Evolutionary conservation across 768 basidiomycete genomes (phyloP), one percentile per base, ranked within the genome.

Genomic region (Mycena rosella): DNA sequence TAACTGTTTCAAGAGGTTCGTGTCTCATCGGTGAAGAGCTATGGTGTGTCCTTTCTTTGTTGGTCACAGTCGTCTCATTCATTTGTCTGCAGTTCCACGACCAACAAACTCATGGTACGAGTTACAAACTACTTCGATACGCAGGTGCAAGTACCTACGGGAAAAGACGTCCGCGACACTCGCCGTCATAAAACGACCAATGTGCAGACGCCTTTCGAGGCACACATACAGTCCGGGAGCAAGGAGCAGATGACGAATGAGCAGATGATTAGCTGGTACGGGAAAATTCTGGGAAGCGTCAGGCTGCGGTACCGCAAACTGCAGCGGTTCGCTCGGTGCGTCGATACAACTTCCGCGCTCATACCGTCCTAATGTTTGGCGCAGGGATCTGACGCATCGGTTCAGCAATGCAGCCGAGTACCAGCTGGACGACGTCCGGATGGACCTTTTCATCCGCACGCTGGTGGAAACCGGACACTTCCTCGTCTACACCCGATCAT

Each of bases 351-450:
- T 32, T 40, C 9, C 18, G 38, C 22, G 13, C 36, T 20, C 17
- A 29, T 44, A 27, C 56, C 3, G 61, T 57, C 27, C 44, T 34
- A 40, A 24, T 54, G 48, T 48, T 65, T 59, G 57, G 38, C 59
- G 3, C 51, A 92, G 91, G 68, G 88, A 88, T 5, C 82, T 92
- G 49, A 91, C 93, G 0, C 94, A 95, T 72, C 89, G 95, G 52
- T 96, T 96, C 82, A 93, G 93, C 74, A 98, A 96, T 78, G 94
- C 96, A 7, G 93, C 95, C 0, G 96, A 98, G 77, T 98, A 96
- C 74, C 87, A 84, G 65, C 84, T 98, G 34, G 92, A 95, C 65
- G 84, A 88, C 60, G 81, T 91, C 40, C 84, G 91, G 47, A 81
- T 96, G 64, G 92, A 93, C 57, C 84, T 85, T n/a, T 93, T 97